These are phyloP conservation scores for Stevia rebaudiana DNA, from an alignment of 140 eudicot genomes.

Conservation along the genomic window DNA sequence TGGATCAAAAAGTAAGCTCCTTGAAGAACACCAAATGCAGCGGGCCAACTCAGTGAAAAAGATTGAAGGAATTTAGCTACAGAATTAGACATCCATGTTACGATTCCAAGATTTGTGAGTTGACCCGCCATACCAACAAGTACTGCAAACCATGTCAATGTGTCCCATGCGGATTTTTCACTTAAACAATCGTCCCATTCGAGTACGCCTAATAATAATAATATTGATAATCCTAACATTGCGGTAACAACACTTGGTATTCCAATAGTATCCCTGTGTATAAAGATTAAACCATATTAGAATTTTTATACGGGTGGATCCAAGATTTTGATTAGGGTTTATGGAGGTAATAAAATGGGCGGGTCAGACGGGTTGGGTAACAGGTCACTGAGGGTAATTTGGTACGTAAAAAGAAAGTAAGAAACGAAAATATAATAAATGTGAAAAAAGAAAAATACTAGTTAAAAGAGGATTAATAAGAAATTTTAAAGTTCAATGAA, in stretches of 20 bases:
- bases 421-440: too few species aligned
- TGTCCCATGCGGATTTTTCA: conserved; percentile 90
- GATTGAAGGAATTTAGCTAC: conserved; percentile 57
- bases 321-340: too few species aligned
- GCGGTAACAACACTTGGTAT: conserved; percentile 83
- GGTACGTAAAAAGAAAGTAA: too few species aligned
- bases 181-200: conserved; percentile 82
- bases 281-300: conserved; percentile 13
- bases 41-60: conserved; percentile 51
- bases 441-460: too few species aligned
- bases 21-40: conserved; percentile 70
- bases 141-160: conserved; percentile 78
- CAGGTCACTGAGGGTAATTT: too few species aligned
- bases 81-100: conserved; percentile 67
- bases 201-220: conserved; percentile 61
- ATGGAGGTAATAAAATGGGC: too few species aligned
- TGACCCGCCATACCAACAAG: conserved; percentile 87
- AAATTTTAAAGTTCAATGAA: too few species aligned
- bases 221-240: conserved; percentile 68
- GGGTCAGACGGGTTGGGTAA: too few species aligned
- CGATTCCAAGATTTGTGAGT: conserved; percentile 63
- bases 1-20: conserved; percentile 68
- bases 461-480: too few species aligned
- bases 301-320: neutral
- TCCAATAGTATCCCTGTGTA: conserved; percentile 57